Evolutionary conservation across 768 basidiomycete species (phyloP).

Genomic region (Daedaleopsis nitida): DNA sequence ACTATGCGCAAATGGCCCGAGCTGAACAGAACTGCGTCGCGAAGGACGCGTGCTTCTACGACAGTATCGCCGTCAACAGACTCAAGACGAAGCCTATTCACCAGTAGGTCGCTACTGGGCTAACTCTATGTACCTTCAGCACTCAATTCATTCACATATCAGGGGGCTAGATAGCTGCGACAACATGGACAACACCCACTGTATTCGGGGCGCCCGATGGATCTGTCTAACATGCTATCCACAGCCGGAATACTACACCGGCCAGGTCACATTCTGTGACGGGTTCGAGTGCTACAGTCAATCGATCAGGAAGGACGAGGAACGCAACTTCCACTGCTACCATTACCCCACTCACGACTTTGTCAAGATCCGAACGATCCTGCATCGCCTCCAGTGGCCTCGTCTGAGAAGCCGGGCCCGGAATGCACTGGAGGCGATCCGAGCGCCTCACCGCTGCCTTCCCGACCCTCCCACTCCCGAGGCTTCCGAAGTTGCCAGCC

Average conservation of each 20-base stretch:
- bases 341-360: neutral
- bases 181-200: too few relatives aligned
- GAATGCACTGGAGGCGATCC: neutral
- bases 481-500: too few relatives aligned
- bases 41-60: slow-evolving; percentile 1
- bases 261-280: slow-evolving; percentile 1
- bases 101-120: too few relatives aligned
- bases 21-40: neutral
- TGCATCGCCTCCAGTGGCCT: neutral
- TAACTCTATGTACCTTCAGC: too few relatives aligned
- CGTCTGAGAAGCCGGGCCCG: neutral
- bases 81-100: neutral
- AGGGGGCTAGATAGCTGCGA: too few relatives aligned
- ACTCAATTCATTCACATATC: too few relatives aligned
- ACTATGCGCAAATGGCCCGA: neutral
- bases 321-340: neutral
- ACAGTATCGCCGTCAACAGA: neutral
- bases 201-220: neutral
- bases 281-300: neutral
- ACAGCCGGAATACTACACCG: neutral
- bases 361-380: slow-evolving; percentile 2
- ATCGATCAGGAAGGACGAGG: neutral
- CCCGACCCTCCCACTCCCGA: neutral
- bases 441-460: neutral
- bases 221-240: neutral